Evolutionary conservation across 768 basidiomycete species (phyloP), one percentile per base, ranked within the genome.

Genomic region (Russula vinacea): DNA sequence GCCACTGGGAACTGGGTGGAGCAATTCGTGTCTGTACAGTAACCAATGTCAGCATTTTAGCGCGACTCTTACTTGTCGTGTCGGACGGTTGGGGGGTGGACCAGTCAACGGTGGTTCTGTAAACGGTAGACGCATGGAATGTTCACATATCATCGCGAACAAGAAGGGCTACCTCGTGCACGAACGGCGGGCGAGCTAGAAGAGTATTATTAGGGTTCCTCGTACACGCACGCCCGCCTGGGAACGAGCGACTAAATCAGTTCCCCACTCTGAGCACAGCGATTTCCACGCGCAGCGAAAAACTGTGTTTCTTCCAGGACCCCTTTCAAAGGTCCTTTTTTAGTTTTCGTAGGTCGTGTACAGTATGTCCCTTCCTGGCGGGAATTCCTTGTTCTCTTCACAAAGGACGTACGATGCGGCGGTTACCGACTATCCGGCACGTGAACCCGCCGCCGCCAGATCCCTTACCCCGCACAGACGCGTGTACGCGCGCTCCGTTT

Each of bases 351-450:
- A 47, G 44, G n/a, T 47, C n/a, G n/a, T 47, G n/a, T 47, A 47
- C n/a, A 22, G 11, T 22, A 47, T 32, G 14, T 26, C 19, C 29
- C 13, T 56, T 58, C 62, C 45, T 7, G 50, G 4, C 44, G 40
- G 57, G 62, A 54, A 54, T 42, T 32, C 51, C 52, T 64, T 64
- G 62, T 64, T 32, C 35, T 64, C 44, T 64, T 39, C 33, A 33
- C 33, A n/a, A 29, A 29, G 29, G 29, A n/a, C 45, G 4, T 47
- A 22, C 45, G n/a, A 47, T 22, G 45, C 45, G 45, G 45, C 45
- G n/a, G 10, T 44, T 8, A 10, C 9, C n/a, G 11, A 5, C 11
- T 13, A 13, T 13, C 3, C 22, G 22, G 45, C 45, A 24, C 22
- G 45, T 47, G 45, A 47, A 13, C 1, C 10, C 11, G 39, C 45